These are phyloP conservation scores for Fragaria vesca DNA, from an alignment of 306 rosid genomes.

Conservation along the genomic window DNA sequence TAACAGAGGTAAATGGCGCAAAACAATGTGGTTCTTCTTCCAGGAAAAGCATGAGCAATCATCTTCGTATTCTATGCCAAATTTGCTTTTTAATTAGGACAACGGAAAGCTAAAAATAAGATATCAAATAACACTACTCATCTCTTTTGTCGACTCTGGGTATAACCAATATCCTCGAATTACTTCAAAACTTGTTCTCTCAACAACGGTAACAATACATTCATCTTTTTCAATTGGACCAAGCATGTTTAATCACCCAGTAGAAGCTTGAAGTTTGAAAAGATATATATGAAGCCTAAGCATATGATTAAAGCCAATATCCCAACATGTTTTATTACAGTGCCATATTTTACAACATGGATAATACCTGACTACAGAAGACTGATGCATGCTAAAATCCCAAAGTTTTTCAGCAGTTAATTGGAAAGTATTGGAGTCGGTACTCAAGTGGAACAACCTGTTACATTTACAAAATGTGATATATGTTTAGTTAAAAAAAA, in stretches of 20 bases:
- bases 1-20: not conserved
- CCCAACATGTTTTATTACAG: constrained; percentile 1
- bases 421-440: constrained; percentile 25
- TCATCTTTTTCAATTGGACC: not conserved
- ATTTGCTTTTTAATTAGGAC: not conserved
- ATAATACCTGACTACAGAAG: constrained; percentile 33
- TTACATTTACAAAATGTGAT: constrained; percentile 26
- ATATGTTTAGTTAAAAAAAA: constrained; percentile 11
- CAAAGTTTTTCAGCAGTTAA: constrained; percentile 13
- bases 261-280: constrained; percentile 1
- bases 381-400: constrained; percentile 18
- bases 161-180: not conserved
- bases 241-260: not conserved
- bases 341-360: constrained; percentile 27
- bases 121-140: not conserved
- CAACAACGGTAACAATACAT: not conserved
- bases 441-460: constrained; percentile 24
- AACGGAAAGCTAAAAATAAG: not conserved
- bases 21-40: not conserved
- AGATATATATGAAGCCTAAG: not conserved
- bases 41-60: not conserved
- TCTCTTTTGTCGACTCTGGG: not conserved
- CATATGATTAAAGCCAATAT: constrained; percentile 12
- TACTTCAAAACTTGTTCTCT: not conserved
- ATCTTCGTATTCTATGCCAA: not conserved